Evolutionary conservation across 495 filamentous ascomycete genomes (phyloP).

Genomic region (Bathelium albidoporum): DNA sequence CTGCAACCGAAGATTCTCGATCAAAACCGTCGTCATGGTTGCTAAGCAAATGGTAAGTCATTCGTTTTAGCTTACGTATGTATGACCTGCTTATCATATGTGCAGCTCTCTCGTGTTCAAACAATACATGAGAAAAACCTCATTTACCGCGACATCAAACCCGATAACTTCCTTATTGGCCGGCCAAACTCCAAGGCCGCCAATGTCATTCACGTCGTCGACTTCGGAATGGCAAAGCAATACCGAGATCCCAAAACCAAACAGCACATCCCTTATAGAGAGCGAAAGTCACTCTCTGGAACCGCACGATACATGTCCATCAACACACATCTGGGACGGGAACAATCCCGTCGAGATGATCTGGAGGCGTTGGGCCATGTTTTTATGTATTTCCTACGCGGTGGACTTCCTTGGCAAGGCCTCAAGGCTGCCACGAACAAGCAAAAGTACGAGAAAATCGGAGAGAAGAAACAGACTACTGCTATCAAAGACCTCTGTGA

Average conservation of each 20-base stretch:
- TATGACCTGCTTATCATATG: slow-evolving; percentile 8
- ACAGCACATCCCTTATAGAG: slow-evolving; percentile 97
- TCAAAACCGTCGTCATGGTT: slow-evolving; percentile 98
- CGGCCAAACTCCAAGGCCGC: slow-evolving; percentile 84
- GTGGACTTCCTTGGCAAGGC: slow-evolving; percentile 95
- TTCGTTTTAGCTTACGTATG: background rate
- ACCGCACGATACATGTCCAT: slow-evolving; percentile 99
- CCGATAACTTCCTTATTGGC: slow-evolving; percentile 98
- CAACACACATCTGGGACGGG: slow-evolving; percentile 94
- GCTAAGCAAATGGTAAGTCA: slow-evolving; percentile 88
- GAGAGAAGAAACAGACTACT: slow-evolving; percentile 99
- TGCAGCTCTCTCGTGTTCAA: slow-evolving; percentile 86
- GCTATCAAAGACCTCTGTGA: slow-evolving; percentile 95
- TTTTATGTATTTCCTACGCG: slow-evolving; percentile 98
- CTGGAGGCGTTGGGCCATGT: slow-evolving; percentile 94
- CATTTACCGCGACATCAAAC: slow-evolving; percentile 99
- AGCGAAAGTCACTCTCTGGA: slow-evolving; percentile 93
- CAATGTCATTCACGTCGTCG: slow-evolving; percentile 97
- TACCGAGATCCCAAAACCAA: slow-evolving; percentile 98
- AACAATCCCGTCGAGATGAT: slow-evolving; percentile 95
- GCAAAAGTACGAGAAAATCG: slow-evolving; percentile 99
- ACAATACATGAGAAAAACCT: slow-evolving; percentile 99
- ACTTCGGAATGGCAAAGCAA: slow-evolving; percentile 99
- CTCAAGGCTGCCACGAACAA: slow-evolving; percentile 99
- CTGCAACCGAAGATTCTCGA: slow-evolving; percentile 88